Evolutionary conservation across 1,284 basidiomycete genomes (phyloP).

Genomic region (Inonotus obliquus): DNA sequence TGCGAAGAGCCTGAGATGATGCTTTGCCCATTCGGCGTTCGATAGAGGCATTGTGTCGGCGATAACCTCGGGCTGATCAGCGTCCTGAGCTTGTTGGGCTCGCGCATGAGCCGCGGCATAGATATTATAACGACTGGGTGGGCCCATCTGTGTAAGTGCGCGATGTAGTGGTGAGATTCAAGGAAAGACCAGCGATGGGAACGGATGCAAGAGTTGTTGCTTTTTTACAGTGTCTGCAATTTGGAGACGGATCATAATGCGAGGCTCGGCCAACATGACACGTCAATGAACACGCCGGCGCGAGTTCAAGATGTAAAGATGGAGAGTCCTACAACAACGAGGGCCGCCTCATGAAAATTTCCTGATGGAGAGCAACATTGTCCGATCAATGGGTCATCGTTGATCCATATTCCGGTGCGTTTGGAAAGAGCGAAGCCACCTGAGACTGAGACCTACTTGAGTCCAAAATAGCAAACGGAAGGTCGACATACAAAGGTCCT

Average conservation of each 20-base stretch:
- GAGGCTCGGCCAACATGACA: neutral
- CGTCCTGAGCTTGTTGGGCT: neutral
- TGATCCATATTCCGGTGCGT: no score
- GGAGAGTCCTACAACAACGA: no score
- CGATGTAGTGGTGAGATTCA: neutral
- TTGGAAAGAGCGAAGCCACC: no score
- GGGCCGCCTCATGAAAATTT: no score
- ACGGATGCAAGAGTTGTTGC: neutral
- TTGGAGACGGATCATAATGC: neutral
- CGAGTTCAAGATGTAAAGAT: neutral
- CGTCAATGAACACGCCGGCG: neutral
- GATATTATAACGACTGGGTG: conserved; percentile 11
- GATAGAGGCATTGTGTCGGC: conserved; percentile 8
- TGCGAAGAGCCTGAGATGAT: conserved; percentile 9
- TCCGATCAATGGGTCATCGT: no score
- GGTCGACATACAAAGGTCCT: neutral
- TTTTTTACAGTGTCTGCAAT: neutral
- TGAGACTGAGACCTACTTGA: no score
- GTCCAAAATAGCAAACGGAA: no score
- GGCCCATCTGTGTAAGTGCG: conserved; percentile 7
- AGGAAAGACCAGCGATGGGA: neutral
- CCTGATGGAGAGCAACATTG: no score
- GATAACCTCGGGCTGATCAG: neutral
- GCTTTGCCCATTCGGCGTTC: conserved; percentile 13
- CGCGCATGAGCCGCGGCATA: neutral